These are phyloP conservation scores for Xylaria sp. DNA, from an alignment of 495 filamentous ascomycete species.

Conservation along the genomic window DNA sequence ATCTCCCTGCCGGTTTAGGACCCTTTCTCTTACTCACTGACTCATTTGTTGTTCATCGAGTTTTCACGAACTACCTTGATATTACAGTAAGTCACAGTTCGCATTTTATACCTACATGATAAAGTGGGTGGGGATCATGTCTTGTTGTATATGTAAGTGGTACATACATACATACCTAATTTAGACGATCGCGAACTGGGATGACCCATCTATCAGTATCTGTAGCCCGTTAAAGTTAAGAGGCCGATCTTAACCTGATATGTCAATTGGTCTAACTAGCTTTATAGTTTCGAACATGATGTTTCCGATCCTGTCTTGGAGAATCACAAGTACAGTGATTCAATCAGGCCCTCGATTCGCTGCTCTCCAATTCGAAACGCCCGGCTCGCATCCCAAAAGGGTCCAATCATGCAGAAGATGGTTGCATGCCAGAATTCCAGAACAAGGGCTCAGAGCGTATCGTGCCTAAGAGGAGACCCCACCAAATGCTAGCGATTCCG, in stretches of 20 bases:
- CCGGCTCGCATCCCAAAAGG: not conserved
- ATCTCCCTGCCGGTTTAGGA: not conserved
- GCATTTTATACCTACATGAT: not conserved
- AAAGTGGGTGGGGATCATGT: conserved; percentile 9
- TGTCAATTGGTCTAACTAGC: conserved; percentile 2
- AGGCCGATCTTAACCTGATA: conserved; percentile 1
- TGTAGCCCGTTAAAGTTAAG: conserved; percentile 8
- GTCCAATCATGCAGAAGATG: conserved; percentile 6
- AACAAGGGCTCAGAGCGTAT: not conserved
- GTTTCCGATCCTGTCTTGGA: not conserved
- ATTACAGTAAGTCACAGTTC: not conserved
- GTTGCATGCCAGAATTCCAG: not conserved
- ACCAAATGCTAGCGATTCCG: not conserved
- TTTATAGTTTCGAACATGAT: conserved; percentile 8
- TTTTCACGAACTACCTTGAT: not conserved
- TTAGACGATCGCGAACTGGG: not conserved
- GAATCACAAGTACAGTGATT: not conserved
- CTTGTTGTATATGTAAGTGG: no score
- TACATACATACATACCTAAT: no score
- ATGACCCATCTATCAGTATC: conserved; percentile 24
- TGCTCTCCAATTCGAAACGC: conserved; percentile 3
- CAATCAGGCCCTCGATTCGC: not conserved
- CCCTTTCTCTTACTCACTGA: not conserved
- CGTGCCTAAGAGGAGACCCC: not conserved
- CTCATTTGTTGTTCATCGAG: not conserved